phyloP scores from a whole-genome alignment of 1,284 basidiomycete genomes.

The Takashimella tepidaria region DNA sequence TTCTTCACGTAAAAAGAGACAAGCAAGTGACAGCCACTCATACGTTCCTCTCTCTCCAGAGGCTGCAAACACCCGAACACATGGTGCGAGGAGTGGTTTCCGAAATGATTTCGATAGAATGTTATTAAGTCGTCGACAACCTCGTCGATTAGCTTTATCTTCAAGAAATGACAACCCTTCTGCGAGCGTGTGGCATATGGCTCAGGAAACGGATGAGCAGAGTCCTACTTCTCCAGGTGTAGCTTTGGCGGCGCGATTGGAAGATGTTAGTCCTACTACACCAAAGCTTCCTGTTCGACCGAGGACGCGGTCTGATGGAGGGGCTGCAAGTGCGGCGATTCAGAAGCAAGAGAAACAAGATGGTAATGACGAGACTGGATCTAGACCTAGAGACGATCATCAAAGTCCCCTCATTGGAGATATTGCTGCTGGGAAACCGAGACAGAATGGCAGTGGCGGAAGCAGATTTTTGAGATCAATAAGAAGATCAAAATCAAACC shows the following conservation, averaged over 20 bases:
- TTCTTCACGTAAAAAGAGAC: constrained; percentile 47
- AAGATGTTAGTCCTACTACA: constrained; percentile 5
- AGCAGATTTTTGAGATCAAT: constrained; percentile 32
- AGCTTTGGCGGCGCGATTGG: constrained; percentile 3
- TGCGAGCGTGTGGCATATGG: constrained; percentile 26
- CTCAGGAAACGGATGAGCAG: constrained; percentile 10
- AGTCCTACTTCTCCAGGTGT: constrained; percentile 15
- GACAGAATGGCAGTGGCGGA: constrained; percentile 59
- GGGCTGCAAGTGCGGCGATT: no score
- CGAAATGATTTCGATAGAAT: constrained; percentile 73
- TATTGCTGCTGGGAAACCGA: constrained; percentile 35
- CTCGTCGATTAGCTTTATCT: constrained; percentile 28
- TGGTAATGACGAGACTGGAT: background rate
- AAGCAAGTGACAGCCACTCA: constrained; percentile 23
- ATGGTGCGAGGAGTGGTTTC: constrained; percentile 9
- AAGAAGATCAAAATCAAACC: constrained; percentile 26
- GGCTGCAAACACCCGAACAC: background rate
- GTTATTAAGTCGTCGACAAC: constrained; percentile 42
- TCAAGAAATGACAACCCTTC: constrained; percentile 17
- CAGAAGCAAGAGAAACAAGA: background rate
- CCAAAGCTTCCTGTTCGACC: background rate
- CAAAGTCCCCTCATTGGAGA: no score
- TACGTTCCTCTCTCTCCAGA: background rate
- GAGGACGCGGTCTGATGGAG: background rate
- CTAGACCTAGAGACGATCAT: no score